Evolutionary conservation across 805 yeast genomes (phyloP).

Genomic region (Saccharomycopsis schoenii): DNA sequence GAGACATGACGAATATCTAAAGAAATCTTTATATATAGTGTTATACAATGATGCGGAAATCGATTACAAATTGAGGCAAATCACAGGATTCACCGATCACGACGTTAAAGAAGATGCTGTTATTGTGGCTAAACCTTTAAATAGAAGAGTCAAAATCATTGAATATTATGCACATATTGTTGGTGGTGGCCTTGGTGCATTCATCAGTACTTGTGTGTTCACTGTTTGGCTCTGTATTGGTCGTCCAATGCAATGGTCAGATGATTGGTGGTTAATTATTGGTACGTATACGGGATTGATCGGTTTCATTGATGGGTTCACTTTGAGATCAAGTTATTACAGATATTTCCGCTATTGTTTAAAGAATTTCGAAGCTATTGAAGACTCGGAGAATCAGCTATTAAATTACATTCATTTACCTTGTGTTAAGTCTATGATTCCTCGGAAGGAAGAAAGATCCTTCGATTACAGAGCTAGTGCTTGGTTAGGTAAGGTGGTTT

Average conservation of each 20-base stretch:
- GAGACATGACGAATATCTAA: constrained; percentile 27
- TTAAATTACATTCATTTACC: constrained; percentile 18
- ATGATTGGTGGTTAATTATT: constrained; percentile 37
- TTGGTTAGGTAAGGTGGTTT: constrained; percentile 22
- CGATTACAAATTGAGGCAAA: constrained; percentile 23
- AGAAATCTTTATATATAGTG: constrained; percentile 20
- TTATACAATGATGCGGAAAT: constrained; percentile 24
- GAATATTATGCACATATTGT: constrained; percentile 33
- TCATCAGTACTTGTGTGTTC: constrained; percentile 27
- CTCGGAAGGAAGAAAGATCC: neutral
- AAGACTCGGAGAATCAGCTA: constrained; percentile 24
- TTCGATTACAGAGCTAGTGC: constrained; percentile 17
- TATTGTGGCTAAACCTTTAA: constrained; percentile 18
- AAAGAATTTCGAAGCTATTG: constrained; percentile 17
- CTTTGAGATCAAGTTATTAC: constrained; percentile 30
- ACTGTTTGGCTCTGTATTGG: constrained; percentile 32
- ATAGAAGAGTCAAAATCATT: constrained; percentile 23
- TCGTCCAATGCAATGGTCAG: constrained; percentile 27
- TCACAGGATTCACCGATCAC: constrained; percentile 18
- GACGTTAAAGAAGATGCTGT: constrained; percentile 23
- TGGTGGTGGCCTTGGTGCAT: constrained; percentile 34
- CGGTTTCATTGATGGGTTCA: constrained; percentile 35
- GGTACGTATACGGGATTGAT: constrained; percentile 38
- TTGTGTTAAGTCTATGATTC: neutral
- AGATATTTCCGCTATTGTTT: constrained; percentile 21